These are phyloP conservation scores for Schwanniomyces pseudopolymorphus DNA, from an alignment of 805 yeast species.

Conservation along the genomic window DNA sequence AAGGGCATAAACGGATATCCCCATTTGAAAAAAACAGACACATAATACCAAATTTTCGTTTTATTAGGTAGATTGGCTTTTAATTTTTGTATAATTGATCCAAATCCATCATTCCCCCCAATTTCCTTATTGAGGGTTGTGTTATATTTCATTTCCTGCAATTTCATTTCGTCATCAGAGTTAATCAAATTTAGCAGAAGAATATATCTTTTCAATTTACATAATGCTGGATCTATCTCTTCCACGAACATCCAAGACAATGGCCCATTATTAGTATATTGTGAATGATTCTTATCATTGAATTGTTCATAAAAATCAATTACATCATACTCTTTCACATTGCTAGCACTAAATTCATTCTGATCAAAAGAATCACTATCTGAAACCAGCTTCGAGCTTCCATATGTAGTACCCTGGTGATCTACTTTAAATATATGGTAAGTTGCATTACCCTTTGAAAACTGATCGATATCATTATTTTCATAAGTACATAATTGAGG, in stretches of 20 bases:
- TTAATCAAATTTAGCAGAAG: not conserved
- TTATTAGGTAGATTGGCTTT: not conserved
- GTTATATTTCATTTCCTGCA: not conserved
- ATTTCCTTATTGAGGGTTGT: not conserved
- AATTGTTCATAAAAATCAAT: constrained; percentile 3
- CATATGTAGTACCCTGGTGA: not conserved
- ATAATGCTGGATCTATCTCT: not conserved
- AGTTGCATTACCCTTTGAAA: not conserved
- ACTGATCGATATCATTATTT: not conserved
- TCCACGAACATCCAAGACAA: constrained; percentile 3
- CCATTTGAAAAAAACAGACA: not conserved
- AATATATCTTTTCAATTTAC: not conserved
- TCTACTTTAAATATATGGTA: not conserved
- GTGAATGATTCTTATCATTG: not conserved
- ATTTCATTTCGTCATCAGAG: not conserved
- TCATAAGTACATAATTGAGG: constrained; percentile 14
- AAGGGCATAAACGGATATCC: constrained; percentile 3
- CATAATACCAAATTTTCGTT: not conserved
- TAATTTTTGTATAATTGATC: not conserved
- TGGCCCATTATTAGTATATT: constrained; percentile 1
- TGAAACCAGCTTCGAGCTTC: not conserved
- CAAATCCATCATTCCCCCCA: not conserved
- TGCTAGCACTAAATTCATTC: not conserved
- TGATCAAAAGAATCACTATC: not conserved
- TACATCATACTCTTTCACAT: not conserved